Conservation (phyloP, 257 asterid genomes). For the Przewalskia tangutica region DNA sequence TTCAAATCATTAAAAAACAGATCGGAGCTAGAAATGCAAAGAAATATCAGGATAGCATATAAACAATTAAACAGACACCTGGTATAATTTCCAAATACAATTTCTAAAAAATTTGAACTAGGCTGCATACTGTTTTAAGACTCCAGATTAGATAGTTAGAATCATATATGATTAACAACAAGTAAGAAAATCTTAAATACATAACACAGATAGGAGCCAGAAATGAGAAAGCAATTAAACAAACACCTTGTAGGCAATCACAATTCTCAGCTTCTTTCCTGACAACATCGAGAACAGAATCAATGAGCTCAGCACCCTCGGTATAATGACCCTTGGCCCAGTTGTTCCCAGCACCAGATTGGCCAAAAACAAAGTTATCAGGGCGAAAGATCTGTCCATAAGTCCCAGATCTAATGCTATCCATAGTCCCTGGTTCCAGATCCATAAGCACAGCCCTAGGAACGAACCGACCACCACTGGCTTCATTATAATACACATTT, state of each 20-base stretch:
- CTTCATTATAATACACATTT: constrained; percentile 41
- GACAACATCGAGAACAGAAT: constrained; percentile 44
- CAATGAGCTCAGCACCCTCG: constrained; percentile 45
- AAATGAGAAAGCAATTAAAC: neutral
- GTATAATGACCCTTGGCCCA: constrained; percentile 50
- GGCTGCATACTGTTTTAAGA: too few species aligned
- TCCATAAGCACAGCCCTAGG: constrained; percentile 50
- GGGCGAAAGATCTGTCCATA: constrained; percentile 42
- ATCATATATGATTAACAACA: too few species aligned
- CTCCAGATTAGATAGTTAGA: too few species aligned
- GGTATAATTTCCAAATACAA: neutral
- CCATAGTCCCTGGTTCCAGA: constrained; percentile 48
- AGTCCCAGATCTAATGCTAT: constrained; percentile 35
- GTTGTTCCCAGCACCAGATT: constrained; percentile 38
- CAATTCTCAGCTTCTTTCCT: constrained; percentile 42
- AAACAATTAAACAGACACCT: constrained; percentile 14
- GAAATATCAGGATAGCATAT: neutral
- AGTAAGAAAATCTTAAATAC: neutral
- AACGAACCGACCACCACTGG: constrained; percentile 32
- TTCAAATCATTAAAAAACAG: neutral
- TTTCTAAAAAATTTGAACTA: too few species aligned
- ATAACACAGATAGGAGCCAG: neutral
- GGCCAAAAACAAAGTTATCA: constrained; percentile 41
- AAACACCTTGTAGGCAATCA: constrained; percentile 42
- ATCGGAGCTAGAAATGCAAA: neutral